Evolutionary conservation across 352 stramenopile species (phyloP).

Genomic region (Phytophthora pisi): DNA sequence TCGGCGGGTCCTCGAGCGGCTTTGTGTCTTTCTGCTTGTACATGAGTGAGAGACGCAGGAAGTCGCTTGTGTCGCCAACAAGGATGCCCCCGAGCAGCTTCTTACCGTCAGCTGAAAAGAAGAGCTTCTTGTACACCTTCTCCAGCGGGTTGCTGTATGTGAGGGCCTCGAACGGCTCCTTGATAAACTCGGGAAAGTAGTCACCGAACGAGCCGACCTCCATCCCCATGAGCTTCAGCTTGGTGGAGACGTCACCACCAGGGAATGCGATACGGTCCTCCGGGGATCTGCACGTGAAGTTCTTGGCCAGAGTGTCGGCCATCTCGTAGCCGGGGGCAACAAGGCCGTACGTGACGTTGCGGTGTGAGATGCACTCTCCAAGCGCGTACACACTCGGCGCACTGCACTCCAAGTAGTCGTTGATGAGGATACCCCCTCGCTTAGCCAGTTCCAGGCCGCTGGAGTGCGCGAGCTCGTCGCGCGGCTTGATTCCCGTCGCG

Average conservation of each 20-base stretch:
- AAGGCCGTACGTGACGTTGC: constrained; percentile 93
- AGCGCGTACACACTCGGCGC: constrained; percentile 85
- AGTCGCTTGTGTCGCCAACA: constrained; percentile 92
- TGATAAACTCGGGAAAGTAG: constrained; percentile 75
- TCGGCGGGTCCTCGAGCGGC: constrained; percentile 52
- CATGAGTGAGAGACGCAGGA: constrained; percentile 73
- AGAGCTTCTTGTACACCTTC: constrained; percentile 93
- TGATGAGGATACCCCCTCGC: constrained; percentile 90
- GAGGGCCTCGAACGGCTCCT: constrained; percentile 69
- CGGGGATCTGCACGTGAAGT: constrained; percentile 47
- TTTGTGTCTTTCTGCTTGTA: constrained; percentile 62
- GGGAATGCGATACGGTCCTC: constrained; percentile 65
- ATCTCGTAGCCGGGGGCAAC: constrained; percentile 93
- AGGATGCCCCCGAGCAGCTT: constrained; percentile 88
- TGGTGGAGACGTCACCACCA: constrained; percentile 91
- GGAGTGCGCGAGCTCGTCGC: constrained; percentile 84
- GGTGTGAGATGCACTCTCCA: constrained; percentile 91
- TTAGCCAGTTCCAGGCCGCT: constrained; percentile 73
- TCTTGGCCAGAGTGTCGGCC: constrained; percentile 87
- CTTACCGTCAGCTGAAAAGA: constrained; percentile 88
- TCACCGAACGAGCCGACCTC: constrained; percentile 93
- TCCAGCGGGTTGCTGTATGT: constrained; percentile 92
- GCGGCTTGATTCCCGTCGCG: constrained; percentile 90
- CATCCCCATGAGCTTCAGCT: constrained; percentile 94
- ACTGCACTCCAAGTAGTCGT: constrained; percentile 86